Conservation (phyloP, 169 alveolate genomes). For the Plasmodium reichenowi region DNA sequence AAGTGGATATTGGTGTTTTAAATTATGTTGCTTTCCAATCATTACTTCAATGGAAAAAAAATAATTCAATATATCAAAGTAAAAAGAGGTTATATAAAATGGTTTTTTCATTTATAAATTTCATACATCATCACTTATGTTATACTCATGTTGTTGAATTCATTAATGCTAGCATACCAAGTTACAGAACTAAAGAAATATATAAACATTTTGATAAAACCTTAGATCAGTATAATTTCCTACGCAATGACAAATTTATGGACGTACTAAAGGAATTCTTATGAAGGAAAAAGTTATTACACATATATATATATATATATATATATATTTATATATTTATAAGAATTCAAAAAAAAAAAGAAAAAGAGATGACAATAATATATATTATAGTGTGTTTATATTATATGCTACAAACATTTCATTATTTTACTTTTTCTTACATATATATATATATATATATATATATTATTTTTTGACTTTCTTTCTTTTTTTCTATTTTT, state of each 20-base stretch:
- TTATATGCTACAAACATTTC: too few relatives aligned
- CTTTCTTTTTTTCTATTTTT: too few relatives aligned
- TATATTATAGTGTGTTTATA: too few relatives aligned
- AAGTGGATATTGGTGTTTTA: constrained; percentile 68
- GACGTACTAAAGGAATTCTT: constrained; percentile 58
- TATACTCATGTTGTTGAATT: constrained; percentile 72
- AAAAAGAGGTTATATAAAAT: constrained; percentile 58
- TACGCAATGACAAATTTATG: constrained; percentile 69
- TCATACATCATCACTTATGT: constrained; percentile 71
- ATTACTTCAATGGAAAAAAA: constrained; percentile 70
- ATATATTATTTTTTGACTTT: too few relatives aligned
- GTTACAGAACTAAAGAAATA: constrained; percentile 72
- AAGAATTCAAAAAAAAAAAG: too few relatives aligned
- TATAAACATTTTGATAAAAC: constrained; percentile 74
- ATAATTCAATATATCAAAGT: constrained; percentile 71
- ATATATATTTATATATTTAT: too few relatives aligned
- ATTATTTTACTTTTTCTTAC: too few relatives aligned
- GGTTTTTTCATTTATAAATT: constrained; percentile 61
- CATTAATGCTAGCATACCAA: constrained; percentile 67
- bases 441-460: too few relatives aligned
- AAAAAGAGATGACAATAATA: too few relatives aligned
- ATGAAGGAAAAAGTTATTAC: constrained; percentile 3
- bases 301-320: too few relatives aligned
- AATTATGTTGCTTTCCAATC: constrained; percentile 69
- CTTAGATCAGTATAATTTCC: constrained; percentile 42